Conservation (phyloP, 371 early-diverging fungal species). For the Syncephalastrum monosporum region DNA sequence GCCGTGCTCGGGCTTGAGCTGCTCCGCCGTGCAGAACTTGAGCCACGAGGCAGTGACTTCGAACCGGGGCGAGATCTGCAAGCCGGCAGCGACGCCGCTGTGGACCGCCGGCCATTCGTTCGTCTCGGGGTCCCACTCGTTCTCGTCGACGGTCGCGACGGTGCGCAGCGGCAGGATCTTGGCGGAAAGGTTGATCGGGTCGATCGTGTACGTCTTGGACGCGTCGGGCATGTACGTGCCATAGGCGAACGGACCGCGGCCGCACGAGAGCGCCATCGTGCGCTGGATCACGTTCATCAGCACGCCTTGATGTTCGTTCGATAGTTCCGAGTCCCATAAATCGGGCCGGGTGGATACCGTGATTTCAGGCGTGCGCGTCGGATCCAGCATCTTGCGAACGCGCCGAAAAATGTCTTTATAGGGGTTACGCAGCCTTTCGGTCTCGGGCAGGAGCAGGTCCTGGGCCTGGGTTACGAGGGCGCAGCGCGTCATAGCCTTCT, state of each 20-base stretch:
- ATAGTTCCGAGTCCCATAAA: conserved; percentile 46
- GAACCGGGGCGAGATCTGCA: conserved; percentile 63
- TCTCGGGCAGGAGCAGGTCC: too few species aligned
- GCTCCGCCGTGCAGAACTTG: conserved; percentile 57
- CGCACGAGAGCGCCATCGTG: conserved; percentile 66
- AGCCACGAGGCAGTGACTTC: conserved; percentile 79
- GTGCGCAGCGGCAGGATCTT: conserved; percentile 64
- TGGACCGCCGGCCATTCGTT: conserved; percentile 86
- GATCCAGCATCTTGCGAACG: too few species aligned
- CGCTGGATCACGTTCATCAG: conserved; percentile 55
- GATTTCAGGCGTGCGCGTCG: too few species aligned
- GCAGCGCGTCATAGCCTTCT: neutral
- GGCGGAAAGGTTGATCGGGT: conserved; percentile 54
- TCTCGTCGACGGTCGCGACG: conserved; percentile 51
- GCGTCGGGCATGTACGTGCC: conserved; percentile 55
- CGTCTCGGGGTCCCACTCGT: conserved; percentile 38
- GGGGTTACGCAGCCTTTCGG: too few species aligned
- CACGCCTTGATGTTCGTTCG: conserved; percentile 49
- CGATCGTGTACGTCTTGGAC: conserved; percentile 57
- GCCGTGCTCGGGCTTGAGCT: conserved; percentile 63
- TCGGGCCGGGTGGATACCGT: too few species aligned
- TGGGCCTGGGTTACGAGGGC: too few species aligned
- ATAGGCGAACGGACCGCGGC: conserved; percentile 69
- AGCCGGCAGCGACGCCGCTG: conserved; percentile 80
- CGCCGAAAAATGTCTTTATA: too few species aligned